Base-by-base conservation (phyloP, 176 grass and related monocot genomes). In the Juncus effusus region DNA sequence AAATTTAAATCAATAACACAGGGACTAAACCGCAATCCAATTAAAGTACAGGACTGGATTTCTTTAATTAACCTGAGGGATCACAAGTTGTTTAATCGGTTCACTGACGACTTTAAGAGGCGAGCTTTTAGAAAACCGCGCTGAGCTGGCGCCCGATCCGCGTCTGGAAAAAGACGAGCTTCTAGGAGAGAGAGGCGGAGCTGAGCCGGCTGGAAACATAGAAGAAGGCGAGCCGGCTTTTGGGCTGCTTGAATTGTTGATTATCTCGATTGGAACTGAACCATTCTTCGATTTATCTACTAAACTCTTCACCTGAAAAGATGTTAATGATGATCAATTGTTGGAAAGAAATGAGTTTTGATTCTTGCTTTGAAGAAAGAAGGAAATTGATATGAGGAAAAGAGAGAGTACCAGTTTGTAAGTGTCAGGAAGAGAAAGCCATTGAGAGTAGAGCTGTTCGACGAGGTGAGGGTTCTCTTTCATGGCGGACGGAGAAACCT, bases 121-220 rank as follows among this genome's bases (percentile, higher is more conserved):
- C 78, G 68, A 13, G 83, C 78, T 79, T 71, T 82, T 75, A 4
- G 94, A 92, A 13, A 68, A 62, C 6, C 44, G 44, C 0, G 44
- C 6, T 9, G 42, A 70, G 3, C 78, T 69, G n/a, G 83, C 9
- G 3, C 62, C 61, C 45, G 82, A 68, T 67, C 82, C 82, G 67
- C 77, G 81, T 69, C 84, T 74, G 6, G 93, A 97, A 13, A 66
- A 65, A 52, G 82, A 65, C 16, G 40, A 62, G 63, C 70, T 79
- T 77, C 94, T 89, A 13, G 94, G 88, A 3, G 94, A 99, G 36
- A 99, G 85, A 51, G 94, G 89, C 60, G 94, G 94, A 64, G 78
- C 89, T 69, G 77, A 79, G 15, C 75, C 88, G 6, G 76, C 82
- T 63, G 81, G 82, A 47, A 93, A 77, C 85, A 99, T 84, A 37